phyloP scores from a whole-genome alignment of 306 rosid genomes.

The Pyrus betulifolia region DNA sequence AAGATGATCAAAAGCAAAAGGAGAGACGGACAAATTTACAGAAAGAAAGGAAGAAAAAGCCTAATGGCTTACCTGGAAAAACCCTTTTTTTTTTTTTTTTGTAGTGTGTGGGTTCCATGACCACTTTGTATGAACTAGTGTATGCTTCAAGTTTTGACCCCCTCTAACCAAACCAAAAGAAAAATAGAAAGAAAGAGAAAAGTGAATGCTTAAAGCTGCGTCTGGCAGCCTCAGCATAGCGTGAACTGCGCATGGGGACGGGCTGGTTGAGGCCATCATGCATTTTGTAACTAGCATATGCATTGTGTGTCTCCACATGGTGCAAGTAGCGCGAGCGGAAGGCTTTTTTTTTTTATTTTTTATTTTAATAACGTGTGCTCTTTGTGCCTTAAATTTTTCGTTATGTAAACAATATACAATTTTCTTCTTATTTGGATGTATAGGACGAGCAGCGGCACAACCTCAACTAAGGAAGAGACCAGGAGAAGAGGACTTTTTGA shows the following conservation, averaged over 20 bases:
- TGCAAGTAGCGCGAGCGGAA: too few relatives aligned
- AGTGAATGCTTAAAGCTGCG: neutral
- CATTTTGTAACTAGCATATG: neutral
- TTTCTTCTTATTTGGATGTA: neutral
- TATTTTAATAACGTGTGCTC: too few relatives aligned
- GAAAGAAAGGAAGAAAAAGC: slow-evolving; percentile 1
- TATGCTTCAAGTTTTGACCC: neutral
- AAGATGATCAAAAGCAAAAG: slow-evolving; percentile 31
- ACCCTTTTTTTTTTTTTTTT: slow-evolving; percentile 23
- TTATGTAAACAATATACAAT: neutral
- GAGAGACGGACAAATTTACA: neutral
- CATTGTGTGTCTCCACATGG: too few relatives aligned
- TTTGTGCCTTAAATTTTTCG: neutral
- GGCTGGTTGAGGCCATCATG: slow-evolving; percentile 1
- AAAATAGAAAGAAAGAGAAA: too few relatives aligned
- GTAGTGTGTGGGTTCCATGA: slow-evolving; percentile 1
- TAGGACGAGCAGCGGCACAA: slow-evolving; percentile 18
- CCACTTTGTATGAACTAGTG: neutral
- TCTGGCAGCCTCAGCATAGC: neutral
- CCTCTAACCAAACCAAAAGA: neutral
- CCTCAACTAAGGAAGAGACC: slow-evolving; percentile 35
- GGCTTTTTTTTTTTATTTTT: too few relatives aligned
- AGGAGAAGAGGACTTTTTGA: slow-evolving; percentile 34
- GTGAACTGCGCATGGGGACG: neutral
- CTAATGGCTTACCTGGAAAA: slow-evolving; percentile 30